phyloP scores from a whole-genome alignment of 257 asterid species.

The Solanum appendiculatum region DNA sequence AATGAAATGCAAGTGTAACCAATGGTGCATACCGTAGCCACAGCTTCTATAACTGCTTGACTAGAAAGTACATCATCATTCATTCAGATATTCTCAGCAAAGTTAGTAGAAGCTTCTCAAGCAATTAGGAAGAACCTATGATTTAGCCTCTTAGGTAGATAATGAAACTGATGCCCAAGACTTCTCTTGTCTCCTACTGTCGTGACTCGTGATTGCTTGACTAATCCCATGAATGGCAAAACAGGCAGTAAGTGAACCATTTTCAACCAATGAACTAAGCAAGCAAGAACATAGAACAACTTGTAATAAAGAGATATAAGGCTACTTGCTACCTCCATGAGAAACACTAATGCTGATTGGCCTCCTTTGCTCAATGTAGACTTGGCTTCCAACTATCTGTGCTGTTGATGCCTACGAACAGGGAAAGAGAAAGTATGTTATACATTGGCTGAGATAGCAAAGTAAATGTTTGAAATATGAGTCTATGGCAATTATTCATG shows the following conservation, averaged over 20 bases:
- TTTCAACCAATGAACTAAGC: neutral
- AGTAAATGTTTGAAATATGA: neutral
- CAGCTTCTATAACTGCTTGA: slow-evolving; percentile 41
- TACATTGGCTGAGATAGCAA: neutral
- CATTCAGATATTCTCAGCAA: neutral
- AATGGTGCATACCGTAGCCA: slow-evolving; percentile 13
- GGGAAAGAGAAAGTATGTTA: neutral
- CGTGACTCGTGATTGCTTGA: too few species aligned
- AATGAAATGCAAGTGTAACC: neutral
- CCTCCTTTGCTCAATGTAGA: slow-evolving; percentile 65
- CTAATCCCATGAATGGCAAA: neutral
- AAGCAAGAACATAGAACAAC: neutral
- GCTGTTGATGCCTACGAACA: slow-evolving; percentile 47
- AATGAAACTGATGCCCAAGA: neutral
- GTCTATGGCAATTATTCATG: neutral
- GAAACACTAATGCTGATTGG: slow-evolving; percentile 26
- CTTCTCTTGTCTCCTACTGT: neutral
- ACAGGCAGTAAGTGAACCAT: neutral
- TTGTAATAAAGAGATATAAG: neutral
- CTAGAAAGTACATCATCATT: neutral
- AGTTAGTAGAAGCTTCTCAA: neutral
- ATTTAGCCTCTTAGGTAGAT: neutral
- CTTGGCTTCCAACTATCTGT: slow-evolving; percentile 48
- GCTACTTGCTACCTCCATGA: slow-evolving; percentile 57
- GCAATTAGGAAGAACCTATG: neutral